Conservation (phyloP, 2,329 filamentous ascomycete genomes). For the Aphanocladium album region DNA sequence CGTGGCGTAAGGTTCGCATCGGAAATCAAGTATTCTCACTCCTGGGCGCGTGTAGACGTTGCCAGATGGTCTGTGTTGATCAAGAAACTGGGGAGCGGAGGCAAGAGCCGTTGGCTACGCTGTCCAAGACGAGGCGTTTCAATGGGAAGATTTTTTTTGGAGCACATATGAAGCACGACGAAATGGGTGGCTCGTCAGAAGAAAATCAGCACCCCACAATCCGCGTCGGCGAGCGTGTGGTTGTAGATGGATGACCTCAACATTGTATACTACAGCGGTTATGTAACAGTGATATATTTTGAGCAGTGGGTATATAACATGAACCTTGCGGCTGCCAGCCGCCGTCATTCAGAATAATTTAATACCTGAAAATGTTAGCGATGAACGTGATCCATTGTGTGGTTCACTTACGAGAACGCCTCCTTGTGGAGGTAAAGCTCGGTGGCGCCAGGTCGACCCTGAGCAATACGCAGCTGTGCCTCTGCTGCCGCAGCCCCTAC, state of each 20-base stretch:
- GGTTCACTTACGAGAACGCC: constrained; percentile 19
- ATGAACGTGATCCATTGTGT: background rate
- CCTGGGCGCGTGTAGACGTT: constrained; percentile 79
- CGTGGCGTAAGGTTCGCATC: constrained; percentile 65
- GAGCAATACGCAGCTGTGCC: constrained; percentile 18
- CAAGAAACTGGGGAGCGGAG: constrained; percentile 73
- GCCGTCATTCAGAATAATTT: background rate
- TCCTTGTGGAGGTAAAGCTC: constrained; percentile 24
- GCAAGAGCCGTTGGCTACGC: constrained; percentile 81
- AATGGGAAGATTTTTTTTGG: constrained; percentile 88
- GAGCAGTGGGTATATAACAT: background rate
- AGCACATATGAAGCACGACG: constrained; percentile 63
- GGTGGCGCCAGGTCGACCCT: constrained; percentile 7
- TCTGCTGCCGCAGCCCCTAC: constrained; percentile 17
- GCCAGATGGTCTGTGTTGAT: constrained; percentile 95
- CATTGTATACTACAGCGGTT: background rate
- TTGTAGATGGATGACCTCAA: constrained; percentile 16
- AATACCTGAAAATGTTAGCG: constrained; percentile 7
- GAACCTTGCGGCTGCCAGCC: background rate
- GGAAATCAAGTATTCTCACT: constrained; percentile 62
- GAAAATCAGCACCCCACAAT: constrained; percentile 28
- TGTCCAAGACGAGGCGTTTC: constrained; percentile 80
- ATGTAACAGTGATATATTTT: background rate
- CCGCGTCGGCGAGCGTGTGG: constrained; percentile 43
- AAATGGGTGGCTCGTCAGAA: background rate